Conservation (phyloP, 2,329 filamentous ascomycete genomes). For the Microsporum ferrugineum region DNA sequence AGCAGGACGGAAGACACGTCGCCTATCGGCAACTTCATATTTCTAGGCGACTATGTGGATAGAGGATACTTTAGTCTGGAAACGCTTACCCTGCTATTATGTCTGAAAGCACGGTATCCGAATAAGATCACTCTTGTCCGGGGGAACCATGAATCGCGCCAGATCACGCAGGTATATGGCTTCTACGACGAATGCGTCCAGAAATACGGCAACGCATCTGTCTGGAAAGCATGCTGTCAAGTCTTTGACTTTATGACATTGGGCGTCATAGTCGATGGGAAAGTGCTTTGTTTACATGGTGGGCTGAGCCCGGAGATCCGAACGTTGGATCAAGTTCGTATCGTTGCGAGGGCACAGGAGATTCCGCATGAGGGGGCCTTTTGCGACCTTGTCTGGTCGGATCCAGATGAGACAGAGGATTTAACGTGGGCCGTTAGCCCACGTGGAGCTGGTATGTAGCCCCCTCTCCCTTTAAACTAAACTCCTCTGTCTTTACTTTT, state of each 20-base stretch:
- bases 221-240: slow-evolving; percentile 99
- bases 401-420: slow-evolving; percentile 85
- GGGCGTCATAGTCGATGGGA: slow-evolving; percentile 94
- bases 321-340: slow-evolving; percentile 88
- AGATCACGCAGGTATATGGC: slow-evolving; percentile 98
- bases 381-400: slow-evolving; percentile 96
- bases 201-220: slow-evolving; percentile 97
- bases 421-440: slow-evolving; percentile 80
- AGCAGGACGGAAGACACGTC: neutral
- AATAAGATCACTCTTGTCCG: slow-evolving; percentile 96
- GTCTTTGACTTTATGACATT: slow-evolving; percentile 97
- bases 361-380: slow-evolving; percentile 97
- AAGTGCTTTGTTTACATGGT: slow-evolving; percentile 97
- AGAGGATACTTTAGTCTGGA: slow-evolving; percentile 98
- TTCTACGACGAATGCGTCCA: slow-evolving; percentile 99
- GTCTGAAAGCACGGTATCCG: slow-evolving; percentile 60
- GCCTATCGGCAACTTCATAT: slow-evolving; percentile 10
- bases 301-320: slow-evolving; percentile 93
- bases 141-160: slow-evolving; percentile 96
- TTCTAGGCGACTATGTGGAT: slow-evolving; percentile 87
- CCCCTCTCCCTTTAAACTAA: slow-evolving; percentile 37
- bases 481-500: neutral
- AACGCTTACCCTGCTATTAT: slow-evolving; percentile 74
- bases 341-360: slow-evolving; percentile 92
- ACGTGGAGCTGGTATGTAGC: slow-evolving; percentile 60